Evolutionary conservation across 148 eudicot genomes (phyloP).

Genomic region (Rhododendron ovatum): DNA sequence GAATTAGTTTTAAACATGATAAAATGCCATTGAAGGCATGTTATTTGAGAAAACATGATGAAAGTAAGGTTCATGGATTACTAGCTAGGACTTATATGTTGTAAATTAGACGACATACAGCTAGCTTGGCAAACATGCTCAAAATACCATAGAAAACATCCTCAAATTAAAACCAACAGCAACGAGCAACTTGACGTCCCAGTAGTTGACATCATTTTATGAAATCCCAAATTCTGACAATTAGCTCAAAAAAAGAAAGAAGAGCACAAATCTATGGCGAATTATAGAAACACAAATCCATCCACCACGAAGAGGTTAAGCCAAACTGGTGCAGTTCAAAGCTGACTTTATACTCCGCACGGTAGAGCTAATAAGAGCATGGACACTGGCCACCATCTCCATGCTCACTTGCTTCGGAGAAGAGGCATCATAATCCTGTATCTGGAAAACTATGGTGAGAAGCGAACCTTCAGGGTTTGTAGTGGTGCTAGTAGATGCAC

Average conservation of each 20-base stretch:
- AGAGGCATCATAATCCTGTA: constrained; percentile 13
- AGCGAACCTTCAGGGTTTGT: constrained; percentile 26
- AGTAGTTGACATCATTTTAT: neutral
- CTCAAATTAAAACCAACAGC: neutral
- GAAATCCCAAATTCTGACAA: neutral
- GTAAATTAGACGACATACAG: neutral
- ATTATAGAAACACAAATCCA: neutral
- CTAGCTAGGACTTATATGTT: neutral
- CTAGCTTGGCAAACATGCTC: neutral
- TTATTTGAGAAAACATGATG: neutral
- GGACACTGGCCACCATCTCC: constrained; percentile 14
- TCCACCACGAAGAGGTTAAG: neutral
- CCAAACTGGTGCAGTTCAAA: neutral
- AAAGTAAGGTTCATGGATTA: neutral
- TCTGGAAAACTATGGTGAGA: constrained; percentile 40
- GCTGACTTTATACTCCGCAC: constrained; percentile 24
- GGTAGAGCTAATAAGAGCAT: constrained; percentile 17
- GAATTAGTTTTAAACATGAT: neutral
- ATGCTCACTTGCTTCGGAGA: constrained; percentile 9
- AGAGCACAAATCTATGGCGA: neutral
- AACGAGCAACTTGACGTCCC: neutral
- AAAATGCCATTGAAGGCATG: neutral
- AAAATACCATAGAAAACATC: neutral
- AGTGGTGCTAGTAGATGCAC: constrained; percentile 17
- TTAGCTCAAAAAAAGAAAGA: neutral